Conservation (phyloP, 495 filamentous ascomycete genomes). For the Annulohypoxylon stygium region DNA sequence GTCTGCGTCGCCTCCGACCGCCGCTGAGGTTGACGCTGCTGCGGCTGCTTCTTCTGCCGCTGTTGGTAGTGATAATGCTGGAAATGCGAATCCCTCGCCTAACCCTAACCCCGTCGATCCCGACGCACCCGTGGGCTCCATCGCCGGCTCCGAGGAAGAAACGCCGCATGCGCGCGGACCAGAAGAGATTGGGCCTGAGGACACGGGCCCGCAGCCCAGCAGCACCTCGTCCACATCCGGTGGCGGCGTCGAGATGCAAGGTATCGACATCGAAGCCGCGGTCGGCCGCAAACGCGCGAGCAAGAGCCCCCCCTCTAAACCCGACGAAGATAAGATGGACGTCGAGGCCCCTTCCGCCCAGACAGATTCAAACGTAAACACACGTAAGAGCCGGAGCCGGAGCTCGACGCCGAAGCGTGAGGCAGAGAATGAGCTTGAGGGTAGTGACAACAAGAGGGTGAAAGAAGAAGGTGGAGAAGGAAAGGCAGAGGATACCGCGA, state of each 20-base stretch:
- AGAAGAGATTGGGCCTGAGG: conserved; percentile 83
- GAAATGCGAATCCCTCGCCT: neutral
- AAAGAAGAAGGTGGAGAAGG: conserved; percentile 51
- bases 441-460: conserved; percentile 52
- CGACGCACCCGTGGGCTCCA: conserved; percentile 32
- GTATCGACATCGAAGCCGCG: conserved; percentile 67
- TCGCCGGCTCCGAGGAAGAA: conserved; percentile 67
- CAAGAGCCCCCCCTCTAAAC: conserved; percentile 24
- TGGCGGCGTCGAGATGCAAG: conserved; percentile 56
- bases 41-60: conserved; percentile 19
- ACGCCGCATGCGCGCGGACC: conserved; percentile 85
- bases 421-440: conserved; percentile 58
- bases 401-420: conserved; percentile 59
- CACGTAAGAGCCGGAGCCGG: conserved; percentile 1
- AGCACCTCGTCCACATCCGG: conserved; percentile 37
- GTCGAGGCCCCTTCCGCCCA: neutral
- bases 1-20: conserved; percentile 35
- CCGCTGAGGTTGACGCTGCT: conserved; percentile 32
- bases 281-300: conserved; percentile 58
- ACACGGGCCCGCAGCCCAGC: conserved; percentile 80
- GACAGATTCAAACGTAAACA: neutral
- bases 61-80: conserved; percentile 13
- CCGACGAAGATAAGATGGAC: conserved; percentile 29
- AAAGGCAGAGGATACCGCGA: neutral
- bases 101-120: conserved; percentile 44